Percentiles rank a stretch among this genome's conserved stretches.
These are phyloP conservation scores for Teunomyces kruisii DNA, from an alignment of 805 yeast genomes.

Conservation along the genomic window DNA sequence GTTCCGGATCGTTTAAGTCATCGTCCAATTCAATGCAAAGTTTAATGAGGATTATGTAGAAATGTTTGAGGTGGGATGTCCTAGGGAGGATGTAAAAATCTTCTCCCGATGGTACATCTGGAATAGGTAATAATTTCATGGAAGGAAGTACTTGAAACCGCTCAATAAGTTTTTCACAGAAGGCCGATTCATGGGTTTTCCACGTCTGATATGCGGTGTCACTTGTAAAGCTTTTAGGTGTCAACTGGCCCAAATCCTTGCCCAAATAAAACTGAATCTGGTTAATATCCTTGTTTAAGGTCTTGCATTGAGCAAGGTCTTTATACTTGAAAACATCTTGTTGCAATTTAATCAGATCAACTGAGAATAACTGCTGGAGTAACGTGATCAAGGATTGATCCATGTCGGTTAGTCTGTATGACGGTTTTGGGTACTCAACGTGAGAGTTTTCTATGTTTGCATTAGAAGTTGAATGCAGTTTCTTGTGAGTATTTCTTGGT, in stretches of 20 bases:
- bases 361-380: conserved; percentile 48
- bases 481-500: conserved; percentile 23
- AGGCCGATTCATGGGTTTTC: conserved; percentile 28
- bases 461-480: not conserved
- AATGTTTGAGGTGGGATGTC: conserved; percentile 33
- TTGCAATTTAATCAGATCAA: conserved; percentile 52
- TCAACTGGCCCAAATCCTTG: conserved; percentile 43
- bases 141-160: conserved; percentile 36
- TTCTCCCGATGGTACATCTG: conserved; percentile 33
- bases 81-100: conserved; percentile 39
- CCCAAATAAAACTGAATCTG: conserved; percentile 32
- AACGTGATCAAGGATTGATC: conserved; percentile 43
- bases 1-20: conserved; percentile 13
- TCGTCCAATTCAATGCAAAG: conserved; percentile 45
- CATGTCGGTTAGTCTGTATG: conserved; percentile 56
- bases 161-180: conserved; percentile 21
- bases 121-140: conserved; percentile 28
- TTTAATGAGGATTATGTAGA: conserved; percentile 39
- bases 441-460: not conserved
- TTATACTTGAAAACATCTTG: conserved; percentile 49
- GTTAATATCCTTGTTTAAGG: conserved; percentile 36
- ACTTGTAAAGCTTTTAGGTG: conserved; percentile 23
- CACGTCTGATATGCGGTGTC: conserved; percentile 27
- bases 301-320: conserved; percentile 38
- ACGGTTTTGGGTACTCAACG: conserved; percentile 40